A percentile compares a stretch with the other conserved stretches of the same genome.
Evolutionary conservation across 73 alveolate species (phyloP).

Genomic region (Halteria grandinella): DNA sequence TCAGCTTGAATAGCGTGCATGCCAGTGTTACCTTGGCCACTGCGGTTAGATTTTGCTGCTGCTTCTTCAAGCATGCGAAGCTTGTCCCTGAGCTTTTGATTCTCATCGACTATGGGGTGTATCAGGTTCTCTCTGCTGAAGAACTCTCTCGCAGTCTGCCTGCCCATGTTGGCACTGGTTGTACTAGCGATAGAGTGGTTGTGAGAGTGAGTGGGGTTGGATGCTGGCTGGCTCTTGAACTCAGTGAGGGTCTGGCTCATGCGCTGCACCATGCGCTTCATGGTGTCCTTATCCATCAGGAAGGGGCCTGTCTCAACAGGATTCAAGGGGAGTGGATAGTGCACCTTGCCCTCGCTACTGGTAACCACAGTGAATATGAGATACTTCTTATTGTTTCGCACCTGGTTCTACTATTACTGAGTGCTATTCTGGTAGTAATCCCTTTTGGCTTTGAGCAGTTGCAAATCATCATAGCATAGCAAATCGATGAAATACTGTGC

Average conservation of each 20-base stretch:
- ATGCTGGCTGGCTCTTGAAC: not conserved
- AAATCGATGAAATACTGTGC: conserved; percentile 30
- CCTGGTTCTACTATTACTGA: no score
- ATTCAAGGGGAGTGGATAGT: conserved; percentile 48
- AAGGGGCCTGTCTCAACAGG: conserved; percentile 36
- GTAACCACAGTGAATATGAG: conserved; percentile 25
- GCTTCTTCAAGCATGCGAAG: conserved; percentile 11
- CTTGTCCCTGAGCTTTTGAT: conserved; percentile 1
- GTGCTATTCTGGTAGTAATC: no score
- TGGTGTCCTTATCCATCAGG: conserved; percentile 35
- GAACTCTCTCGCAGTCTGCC: conserved; percentile 53
- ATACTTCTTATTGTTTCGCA: conserved; percentile 37
- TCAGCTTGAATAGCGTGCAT: conserved; percentile 22
- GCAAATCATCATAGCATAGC: conserved; percentile 34
- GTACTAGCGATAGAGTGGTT: no score
- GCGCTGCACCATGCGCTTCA: conserved; percentile 45
- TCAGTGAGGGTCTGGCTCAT: conserved; percentile 46
- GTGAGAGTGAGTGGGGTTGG: not conserved
- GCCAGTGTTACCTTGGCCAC: not conserved
- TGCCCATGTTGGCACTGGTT: conserved; percentile 13
- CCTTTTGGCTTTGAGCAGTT: conserved; percentile 46
- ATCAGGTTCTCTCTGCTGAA: conserved; percentile 35
- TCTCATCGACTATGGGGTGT: conserved; percentile 52
- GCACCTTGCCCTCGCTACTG: conserved; percentile 32
- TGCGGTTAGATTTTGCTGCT: conserved; percentile 14